phyloP scores from a whole-genome alignment of 768 basidiomycete species.

The Mycena filopes region DNA sequence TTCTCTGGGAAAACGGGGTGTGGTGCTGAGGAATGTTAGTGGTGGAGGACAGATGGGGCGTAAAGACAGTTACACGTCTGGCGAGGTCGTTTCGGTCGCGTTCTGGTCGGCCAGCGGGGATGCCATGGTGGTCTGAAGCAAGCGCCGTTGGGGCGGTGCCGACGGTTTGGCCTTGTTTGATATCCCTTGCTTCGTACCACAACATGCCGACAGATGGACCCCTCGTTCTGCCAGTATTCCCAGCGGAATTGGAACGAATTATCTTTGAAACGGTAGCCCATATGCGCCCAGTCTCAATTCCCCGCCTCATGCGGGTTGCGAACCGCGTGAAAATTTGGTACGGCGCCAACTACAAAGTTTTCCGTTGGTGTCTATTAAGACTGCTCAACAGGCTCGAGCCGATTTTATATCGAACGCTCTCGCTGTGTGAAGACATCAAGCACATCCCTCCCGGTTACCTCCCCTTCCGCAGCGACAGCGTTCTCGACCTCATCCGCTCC shows the following conservation, averaged over 20 bases:
- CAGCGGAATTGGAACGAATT: conserved; percentile 1
- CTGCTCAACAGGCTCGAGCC: background rate
- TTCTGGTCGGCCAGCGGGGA: too few relatives aligned
- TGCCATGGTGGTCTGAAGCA: too few relatives aligned
- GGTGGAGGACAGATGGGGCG: too few relatives aligned
- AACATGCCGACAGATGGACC: too few relatives aligned
- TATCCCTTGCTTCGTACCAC: too few relatives aligned
- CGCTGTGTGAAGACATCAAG: background rate
- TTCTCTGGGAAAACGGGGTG: too few relatives aligned
- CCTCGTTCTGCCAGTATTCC: background rate
- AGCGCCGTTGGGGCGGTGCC: too few relatives aligned
- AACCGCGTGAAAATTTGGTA: conserved; percentile 8
- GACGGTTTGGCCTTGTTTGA: too few relatives aligned
- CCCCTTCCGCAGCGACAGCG: background rate
- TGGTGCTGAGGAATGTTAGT: too few relatives aligned
- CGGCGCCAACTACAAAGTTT: background rate
- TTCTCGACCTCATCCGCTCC: background rate
- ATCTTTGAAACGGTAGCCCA: conserved; percentile 4
- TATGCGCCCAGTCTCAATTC: background rate
- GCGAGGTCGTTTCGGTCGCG: too few relatives aligned
- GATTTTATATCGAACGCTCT: background rate
- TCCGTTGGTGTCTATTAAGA: background rate
- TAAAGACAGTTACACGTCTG: too few relatives aligned
- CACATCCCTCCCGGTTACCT: background rate
- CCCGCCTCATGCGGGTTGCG: background rate